A percentile compares a stretch with the other conserved stretches of the same genome.
Evolutionary conservation across 345 rosid species (phyloP).

Genomic region (Salix viminalis): DNA sequence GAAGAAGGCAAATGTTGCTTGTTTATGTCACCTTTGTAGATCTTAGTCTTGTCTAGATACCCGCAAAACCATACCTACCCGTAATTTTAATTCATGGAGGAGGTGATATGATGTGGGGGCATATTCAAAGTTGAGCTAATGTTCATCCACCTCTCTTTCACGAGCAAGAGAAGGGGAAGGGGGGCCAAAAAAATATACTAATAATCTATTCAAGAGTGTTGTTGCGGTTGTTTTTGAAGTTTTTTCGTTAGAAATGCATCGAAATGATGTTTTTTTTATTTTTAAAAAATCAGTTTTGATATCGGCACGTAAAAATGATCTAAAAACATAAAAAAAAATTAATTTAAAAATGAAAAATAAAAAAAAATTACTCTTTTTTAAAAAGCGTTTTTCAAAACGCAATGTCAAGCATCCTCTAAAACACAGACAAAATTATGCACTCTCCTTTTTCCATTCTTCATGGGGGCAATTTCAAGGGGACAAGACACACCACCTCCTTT

Average conservation of each 20-base stretch:
- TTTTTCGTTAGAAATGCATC: accelerated
- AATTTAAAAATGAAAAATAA: too few relatives aligned
- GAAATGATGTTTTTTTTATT: too few relatives aligned
- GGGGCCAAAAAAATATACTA: slow-evolving; percentile 11
- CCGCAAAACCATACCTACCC: slow-evolving; percentile 27
- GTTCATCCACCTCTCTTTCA: slow-evolving; percentile 26
- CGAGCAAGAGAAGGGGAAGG: slow-evolving; percentile 1
- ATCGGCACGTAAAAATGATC: too few relatives aligned
- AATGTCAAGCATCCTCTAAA: not conserved
- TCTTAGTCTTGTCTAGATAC: slow-evolving; percentile 22
- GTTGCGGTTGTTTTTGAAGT: too few relatives aligned
- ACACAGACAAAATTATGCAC: slow-evolving; percentile 34
- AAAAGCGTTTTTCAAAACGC: too few relatives aligned
- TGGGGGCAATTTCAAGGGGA: slow-evolving; percentile 31
- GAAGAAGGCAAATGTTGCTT: not conserved
- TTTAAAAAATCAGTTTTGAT: too few relatives aligned
- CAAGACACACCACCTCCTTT: slow-evolving; percentile 35
- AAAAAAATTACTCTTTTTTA: too few relatives aligned
- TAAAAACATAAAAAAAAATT: too few relatives aligned
- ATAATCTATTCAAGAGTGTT: accelerated
- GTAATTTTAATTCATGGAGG: slow-evolving; percentile 4
- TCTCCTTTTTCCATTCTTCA: slow-evolving; percentile 32
- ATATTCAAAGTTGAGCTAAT: slow-evolving; percentile 19
- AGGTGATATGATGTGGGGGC: slow-evolving; percentile 31
- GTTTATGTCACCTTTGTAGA: not conserved